Evolutionary conservation across 2,329 filamentous ascomycete genomes (phyloP), one percentile per base, ranked within the genome.

Genomic region (Trichoderma sp.): DNA sequence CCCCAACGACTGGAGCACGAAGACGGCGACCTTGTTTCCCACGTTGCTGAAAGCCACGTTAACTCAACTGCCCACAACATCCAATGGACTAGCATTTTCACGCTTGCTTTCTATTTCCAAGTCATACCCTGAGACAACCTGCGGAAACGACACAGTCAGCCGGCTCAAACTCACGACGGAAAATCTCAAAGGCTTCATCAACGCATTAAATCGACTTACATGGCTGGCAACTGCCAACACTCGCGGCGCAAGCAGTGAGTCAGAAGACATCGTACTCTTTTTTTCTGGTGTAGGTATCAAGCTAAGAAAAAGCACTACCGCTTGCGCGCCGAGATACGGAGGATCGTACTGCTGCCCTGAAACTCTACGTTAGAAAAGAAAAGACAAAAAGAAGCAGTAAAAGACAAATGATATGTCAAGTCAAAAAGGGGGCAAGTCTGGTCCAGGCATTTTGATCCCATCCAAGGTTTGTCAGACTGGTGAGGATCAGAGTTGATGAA

Each of bases 11-110:
- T 99, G 94, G 85, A 99, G 90, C 72, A 94, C 92, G 76, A 97
- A 96, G 1, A 93, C 93, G 50, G 94, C 94, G 84, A 99, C 97
- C 75, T 94, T 97, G 79, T 99, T 99, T 61, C 95, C 95, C 72
- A 99, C 95, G 85, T 97, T 94, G 77, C 95, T 97, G 78, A 70
- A 58, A 12, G 22, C 19, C 42, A 35, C 39, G 66, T 68, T 64
- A 68, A 64, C 77, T 72, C 54, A 59, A 64, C 10, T 45, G 50
- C 19, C n/a, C 12, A 17, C 25, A 25, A 2, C 17, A 39, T 52
- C 53, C 37, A 29, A 22, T 22, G 54, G 34, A 50, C 19, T 59
- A 50, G 27, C 64, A 57, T 45, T 65, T 65, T 58, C 64, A 66
- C 64, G 54, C 53, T 58, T 59, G 53, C 54, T 52, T 17, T 50